phyloP scores from a whole-genome alignment of 768 basidiomycete species.

The Phaeotremella fagi region DNA sequence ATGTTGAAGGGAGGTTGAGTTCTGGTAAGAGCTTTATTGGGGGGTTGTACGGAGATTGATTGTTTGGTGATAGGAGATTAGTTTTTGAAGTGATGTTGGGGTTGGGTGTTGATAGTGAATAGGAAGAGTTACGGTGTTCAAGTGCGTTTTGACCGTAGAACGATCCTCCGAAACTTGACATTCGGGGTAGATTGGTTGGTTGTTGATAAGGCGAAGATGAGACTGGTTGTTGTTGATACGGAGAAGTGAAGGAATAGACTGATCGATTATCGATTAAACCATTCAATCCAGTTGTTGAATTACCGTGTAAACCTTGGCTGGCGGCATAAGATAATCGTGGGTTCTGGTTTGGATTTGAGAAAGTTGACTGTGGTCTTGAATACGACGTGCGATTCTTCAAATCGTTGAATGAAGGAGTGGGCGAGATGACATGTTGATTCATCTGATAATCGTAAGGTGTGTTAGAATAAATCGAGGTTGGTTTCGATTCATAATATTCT shows the following conservation, averaged over 20 bases:
- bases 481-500: constrained; percentile 52
- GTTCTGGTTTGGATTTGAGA: constrained; percentile 71
- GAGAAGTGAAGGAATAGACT: constrained; percentile 12
- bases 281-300: constrained; percentile 1
- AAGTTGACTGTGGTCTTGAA: constrained; percentile 27
- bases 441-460: constrained; percentile 61
- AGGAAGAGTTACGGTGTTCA: constrained; percentile 2
- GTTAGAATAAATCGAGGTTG: constrained; percentile 56
- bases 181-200: constrained; percentile 53
- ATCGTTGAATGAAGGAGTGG: constrained; percentile 63
- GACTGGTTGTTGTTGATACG: constrained; percentile 54
- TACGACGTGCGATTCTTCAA: constrained; percentile 44
- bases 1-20: constrained; percentile 7
- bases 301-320: background rate
- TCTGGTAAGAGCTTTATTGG: constrained; percentile 17
- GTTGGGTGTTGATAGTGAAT: constrained; percentile 1
- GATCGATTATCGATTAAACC: constrained; percentile 22
- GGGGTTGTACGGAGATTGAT: constrained; percentile 2
- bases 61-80: background rate
- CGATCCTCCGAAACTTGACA: constrained; percentile 39
- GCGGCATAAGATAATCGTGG: constrained; percentile 53
- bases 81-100: no score
- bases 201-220: constrained; percentile 57
- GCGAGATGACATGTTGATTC: constrained; percentile 67
- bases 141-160: constrained; percentile 22